A percentile compares a stretch with the other conserved stretches of the same genome.
phyloP scores from a whole-genome alignment of 106 monocot species.

The Gastrodia elata region DNA sequence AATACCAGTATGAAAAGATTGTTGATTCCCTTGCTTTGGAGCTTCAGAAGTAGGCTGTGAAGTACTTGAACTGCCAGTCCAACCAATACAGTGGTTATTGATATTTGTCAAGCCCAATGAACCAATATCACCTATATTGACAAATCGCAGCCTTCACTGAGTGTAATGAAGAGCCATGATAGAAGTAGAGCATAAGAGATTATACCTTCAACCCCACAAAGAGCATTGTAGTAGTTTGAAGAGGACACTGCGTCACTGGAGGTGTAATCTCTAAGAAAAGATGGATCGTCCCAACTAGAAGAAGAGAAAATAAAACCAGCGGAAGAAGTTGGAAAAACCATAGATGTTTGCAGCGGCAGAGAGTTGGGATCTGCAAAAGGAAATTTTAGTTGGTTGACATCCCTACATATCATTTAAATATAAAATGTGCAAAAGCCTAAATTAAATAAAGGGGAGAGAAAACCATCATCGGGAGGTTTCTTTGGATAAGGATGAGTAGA shows the following conservation, averaged over 20 bases:
- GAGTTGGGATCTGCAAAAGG: constrained; percentile 12
- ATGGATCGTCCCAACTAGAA: constrained; percentile 14
- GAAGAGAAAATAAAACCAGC: constrained; percentile 10
- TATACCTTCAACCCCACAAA: constrained; percentile 18
- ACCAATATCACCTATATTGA: constrained; percentile 17
- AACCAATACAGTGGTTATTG: constrained; percentile 17
- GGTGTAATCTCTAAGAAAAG: constrained; percentile 16
- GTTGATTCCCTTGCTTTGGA: constrained; percentile 18
- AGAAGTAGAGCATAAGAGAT: neutral
- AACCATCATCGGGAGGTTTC: constrained; percentile 28
- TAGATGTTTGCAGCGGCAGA: constrained; percentile 25
- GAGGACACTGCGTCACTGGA: constrained; percentile 19
- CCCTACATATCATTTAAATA: constrained; percentile 1
- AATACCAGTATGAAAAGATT: constrained; percentile 23
- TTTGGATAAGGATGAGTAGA: constrained; percentile 37
- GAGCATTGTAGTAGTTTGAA: constrained; percentile 5
- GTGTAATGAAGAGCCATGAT: neutral
- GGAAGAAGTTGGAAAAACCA: constrained; percentile 15
- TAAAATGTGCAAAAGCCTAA: neutral
- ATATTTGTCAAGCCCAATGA: constrained; percentile 11
- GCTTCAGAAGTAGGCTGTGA: constrained; percentile 4
- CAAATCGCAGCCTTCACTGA: neutral
- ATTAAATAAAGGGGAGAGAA: constrained; percentile 4
- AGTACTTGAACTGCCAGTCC: constrained; percentile 25
- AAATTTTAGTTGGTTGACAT: neutral